Evolutionary conservation across 1,284 basidiomycete genomes (phyloP).

Genomic region (Marasmius tenuissimus): DNA sequence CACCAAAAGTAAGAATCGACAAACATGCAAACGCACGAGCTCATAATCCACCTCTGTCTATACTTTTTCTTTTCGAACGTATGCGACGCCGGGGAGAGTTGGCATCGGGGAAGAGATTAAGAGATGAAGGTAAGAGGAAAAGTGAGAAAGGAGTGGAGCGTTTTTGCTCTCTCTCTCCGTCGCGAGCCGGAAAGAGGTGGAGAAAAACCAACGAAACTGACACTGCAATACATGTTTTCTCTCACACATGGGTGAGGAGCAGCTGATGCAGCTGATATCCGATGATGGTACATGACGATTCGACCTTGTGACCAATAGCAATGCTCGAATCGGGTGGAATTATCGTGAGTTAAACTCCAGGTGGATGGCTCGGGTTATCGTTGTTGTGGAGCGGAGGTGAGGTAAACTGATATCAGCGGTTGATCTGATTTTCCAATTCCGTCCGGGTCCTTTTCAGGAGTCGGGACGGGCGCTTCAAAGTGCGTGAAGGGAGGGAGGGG

Average conservation of each 20-base stretch:
- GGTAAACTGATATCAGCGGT: too few species aligned
- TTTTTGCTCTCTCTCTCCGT: background rate
- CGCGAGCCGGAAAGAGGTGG: background rate
- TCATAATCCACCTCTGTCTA: background rate
- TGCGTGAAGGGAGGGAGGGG: too few species aligned
- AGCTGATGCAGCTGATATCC: background rate
- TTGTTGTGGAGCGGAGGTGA: too few species aligned
- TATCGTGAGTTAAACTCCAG: too few species aligned
- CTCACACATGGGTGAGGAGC: background rate
- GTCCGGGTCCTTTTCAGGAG: too few species aligned
- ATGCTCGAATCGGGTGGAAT: background rate
- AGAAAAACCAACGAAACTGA: background rate
- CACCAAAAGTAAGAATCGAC: background rate
- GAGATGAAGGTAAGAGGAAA: background rate
- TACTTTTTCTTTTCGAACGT: background rate
- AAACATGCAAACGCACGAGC: background rate
- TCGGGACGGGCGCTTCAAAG: too few species aligned
- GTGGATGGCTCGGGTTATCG: too few species aligned
- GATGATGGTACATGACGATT: background rate
- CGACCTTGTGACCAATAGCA: background rate
- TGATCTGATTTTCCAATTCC: too few species aligned
- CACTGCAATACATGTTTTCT: background rate
- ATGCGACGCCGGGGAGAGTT: background rate
- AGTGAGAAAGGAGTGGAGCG: background rate
- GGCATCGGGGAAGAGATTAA: background rate